Base-by-base conservation (phyloP, 495 filamentous ascomycete species). In the Penicillium roqueforti region DNA sequence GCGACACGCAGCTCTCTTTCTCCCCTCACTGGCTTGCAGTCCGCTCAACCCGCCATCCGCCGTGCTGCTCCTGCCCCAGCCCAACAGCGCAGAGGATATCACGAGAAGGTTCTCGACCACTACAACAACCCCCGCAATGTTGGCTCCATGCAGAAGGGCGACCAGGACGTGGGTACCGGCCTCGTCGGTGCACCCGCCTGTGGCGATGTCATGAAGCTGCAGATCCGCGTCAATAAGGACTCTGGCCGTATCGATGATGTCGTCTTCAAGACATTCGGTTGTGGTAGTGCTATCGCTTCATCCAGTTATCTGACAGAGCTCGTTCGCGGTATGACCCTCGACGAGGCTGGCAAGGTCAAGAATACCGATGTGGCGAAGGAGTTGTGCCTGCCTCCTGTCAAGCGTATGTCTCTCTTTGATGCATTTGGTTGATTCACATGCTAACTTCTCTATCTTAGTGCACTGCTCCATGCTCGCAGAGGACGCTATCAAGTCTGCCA, bases 391-490 rank as follows among this genome's bases (percentile, higher is more conserved):
- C 93, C 93, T 13, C 93, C 93, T 37, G 93, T 98, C 44, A 98
- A 98, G 75, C 71, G 88, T 92, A 74, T 73, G 85, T 85, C 20
- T 50, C 40, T 56, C 0, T 26, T 52, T 13, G 10, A 7, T 36
- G n/a, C 14, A 8, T 42, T 56, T 49, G 38, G 42, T 23, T 20
- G 29, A 37, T 40, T 19, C 22, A 6, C 3, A 25, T 53, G 48
- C 69, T 59, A 28, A 63, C 51, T 8, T 25, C 11, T 22, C 19
- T 34, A 51, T 23, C 26, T 9, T 55, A 90, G 87, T 97, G 26
- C 95, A 99, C 74, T 99, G 95, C 81, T 97, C 92, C 53, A 96
- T 99, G 89, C 85, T 99, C 54, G 95, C 95, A 23, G 95, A 99
- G 76, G 92, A 99, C 69, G 95, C 95, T 55, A 97, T 99, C 82